A percentile compares a stretch with the other conserved stretches of the same genome.
Evolutionary conservation across 1,139 yeast genomes (phyloP).

Genomic region (Candida sp.): DNA sequence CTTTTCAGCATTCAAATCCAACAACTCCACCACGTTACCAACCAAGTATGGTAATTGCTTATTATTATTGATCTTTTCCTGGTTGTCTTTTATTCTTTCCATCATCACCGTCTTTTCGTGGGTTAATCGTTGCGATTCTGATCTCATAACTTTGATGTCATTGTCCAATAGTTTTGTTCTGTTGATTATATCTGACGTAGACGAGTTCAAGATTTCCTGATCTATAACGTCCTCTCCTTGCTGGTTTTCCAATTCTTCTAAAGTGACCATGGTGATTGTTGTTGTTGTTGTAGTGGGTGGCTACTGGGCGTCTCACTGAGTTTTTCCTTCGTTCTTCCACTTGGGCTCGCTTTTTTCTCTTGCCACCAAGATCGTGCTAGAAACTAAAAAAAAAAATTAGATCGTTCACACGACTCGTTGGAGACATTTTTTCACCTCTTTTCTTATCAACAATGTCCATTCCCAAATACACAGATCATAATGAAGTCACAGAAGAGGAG

Average conservation of each 20-base stretch:
- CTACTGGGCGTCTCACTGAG: background rate
- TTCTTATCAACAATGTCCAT: slow-evolving; percentile 10
- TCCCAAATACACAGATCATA: slow-evolving; percentile 13
- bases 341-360: background rate
- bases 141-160: slow-evolving; percentile 94
- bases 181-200: slow-evolving; percentile 84
- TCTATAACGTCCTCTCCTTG: slow-evolving; percentile 64
- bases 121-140: slow-evolving; percentile 87
- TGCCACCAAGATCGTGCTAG: background rate
- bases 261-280: slow-evolving; percentile 55
- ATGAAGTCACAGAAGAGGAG: slow-evolving; percentile 23
- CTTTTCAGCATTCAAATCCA: slow-evolving; percentile 87
- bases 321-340: background rate
- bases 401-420: slow-evolving; percentile 7
- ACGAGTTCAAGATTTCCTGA: slow-evolving; percentile 76
- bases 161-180: slow-evolving; percentile 90
- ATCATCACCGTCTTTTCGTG: slow-evolving; percentile 95
- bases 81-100: slow-evolving; percentile 95
- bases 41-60: slow-evolving; percentile 96
- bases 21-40: slow-evolving; percentile 95
- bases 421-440: background rate
- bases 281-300: background rate
- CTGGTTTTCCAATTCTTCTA: slow-evolving; percentile 65
- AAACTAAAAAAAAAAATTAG: background rate
- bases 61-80: slow-evolving; percentile 94